phyloP scores from a whole-genome alignment of 139 green algal species.

The Picochlorum sp. region DNA sequence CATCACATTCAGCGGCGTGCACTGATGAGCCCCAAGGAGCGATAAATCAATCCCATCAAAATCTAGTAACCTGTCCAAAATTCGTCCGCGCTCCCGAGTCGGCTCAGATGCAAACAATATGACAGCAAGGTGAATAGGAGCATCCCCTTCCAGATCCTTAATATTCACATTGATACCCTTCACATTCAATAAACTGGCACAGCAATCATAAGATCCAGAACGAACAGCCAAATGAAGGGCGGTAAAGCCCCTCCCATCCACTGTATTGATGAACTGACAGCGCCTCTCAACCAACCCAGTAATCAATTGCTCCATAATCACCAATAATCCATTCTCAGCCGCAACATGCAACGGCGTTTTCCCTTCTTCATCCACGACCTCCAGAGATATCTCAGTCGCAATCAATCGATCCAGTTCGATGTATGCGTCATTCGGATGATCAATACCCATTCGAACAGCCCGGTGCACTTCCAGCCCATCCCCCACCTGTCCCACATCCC shows the following conservation, averaged over 20 bases:
- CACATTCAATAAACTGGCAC: not conserved
- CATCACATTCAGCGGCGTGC: not conserved
- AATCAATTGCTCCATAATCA: conserved; percentile 4
- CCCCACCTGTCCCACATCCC: not conserved
- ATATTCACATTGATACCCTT: conserved; percentile 4
- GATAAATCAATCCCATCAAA: not conserved
- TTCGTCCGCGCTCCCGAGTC: not conserved
- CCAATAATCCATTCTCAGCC: not conserved
- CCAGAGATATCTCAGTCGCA: not conserved
- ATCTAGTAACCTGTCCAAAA: not conserved
- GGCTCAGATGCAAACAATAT: not conserved
- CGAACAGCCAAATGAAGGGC: conserved; percentile 9
- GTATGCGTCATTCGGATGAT: conserved; percentile 10
- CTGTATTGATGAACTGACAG: not conserved
- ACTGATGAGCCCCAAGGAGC: not conserved
- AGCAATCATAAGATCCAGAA: not conserved
- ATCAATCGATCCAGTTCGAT: conserved; percentile 2
- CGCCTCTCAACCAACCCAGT: not conserved
- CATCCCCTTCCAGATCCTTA: not conserved
- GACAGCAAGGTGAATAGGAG: not conserved
- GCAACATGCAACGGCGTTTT: conserved; percentile 8
- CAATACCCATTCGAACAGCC: not conserved
- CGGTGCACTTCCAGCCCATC: not conserved
- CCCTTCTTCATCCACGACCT: conserved; percentile 1
- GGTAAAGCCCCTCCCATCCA: not conserved